These are phyloP conservation scores for Nissolia schottii DNA, from an alignment of 306 rosid species.

Conservation along the genomic window DNA sequence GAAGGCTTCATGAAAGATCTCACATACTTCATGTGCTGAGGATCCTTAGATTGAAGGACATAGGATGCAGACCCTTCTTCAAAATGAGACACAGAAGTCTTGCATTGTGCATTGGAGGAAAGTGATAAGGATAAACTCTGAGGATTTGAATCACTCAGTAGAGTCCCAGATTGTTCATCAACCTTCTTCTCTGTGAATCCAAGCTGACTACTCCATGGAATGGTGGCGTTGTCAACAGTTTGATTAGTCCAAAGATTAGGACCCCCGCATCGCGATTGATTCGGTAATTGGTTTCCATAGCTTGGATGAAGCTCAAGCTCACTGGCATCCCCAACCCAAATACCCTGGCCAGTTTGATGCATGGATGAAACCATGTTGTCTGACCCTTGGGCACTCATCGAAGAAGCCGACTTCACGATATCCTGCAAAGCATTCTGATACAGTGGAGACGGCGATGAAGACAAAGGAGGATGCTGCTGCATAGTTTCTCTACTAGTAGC, in stretches of 20 bases:
- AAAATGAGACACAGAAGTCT: slow-evolving; percentile 34
- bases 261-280: slow-evolving; percentile 28
- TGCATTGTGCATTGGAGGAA: slow-evolving; percentile 57
- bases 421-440: slow-evolving; percentile 55
- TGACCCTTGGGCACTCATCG: slow-evolving; percentile 20
- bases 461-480: slow-evolving; percentile 15
- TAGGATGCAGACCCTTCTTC: slow-evolving; percentile 35
- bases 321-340: slow-evolving; percentile 31
- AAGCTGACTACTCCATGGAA: slow-evolving; percentile 18
- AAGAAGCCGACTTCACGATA: slow-evolving; percentile 46
- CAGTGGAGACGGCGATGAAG: slow-evolving; percentile 8
- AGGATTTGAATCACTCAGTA: slow-evolving; percentile 43
- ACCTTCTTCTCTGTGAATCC: slow-evolving; percentile 22
- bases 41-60: slow-evolving; percentile 25
- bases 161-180: slow-evolving; percentile 27
- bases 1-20: slow-evolving; percentile 41
- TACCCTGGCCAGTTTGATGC: slow-evolving; percentile 21
- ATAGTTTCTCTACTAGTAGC: slow-evolving; percentile 23
- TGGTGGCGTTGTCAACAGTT: slow-evolving; percentile 12
- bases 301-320: slow-evolving; percentile 47
- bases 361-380: slow-evolving; percentile 32
- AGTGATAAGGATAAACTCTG: slow-evolving; percentile 82
- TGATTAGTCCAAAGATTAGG: slow-evolving; percentile 41
- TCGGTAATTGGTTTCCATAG: slow-evolving; percentile 36
- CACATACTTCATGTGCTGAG: slow-evolving; percentile 13